Base-by-base conservation (phyloP, 192 early-diverging fungal species). In the Linnemannia hyalina region DNA sequence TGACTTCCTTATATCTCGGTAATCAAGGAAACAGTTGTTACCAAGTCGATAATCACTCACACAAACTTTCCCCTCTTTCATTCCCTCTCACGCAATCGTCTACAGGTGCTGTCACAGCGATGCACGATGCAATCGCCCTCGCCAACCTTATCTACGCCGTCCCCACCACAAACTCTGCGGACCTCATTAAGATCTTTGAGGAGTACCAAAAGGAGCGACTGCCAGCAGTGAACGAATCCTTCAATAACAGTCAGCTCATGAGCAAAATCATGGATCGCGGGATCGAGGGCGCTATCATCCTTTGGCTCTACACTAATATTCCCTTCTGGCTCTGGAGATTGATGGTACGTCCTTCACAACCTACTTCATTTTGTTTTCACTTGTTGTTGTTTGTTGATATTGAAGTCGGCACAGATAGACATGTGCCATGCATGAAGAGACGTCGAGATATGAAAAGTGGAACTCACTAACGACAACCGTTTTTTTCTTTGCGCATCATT, bases 61-160 rank as follows among this genome's bases (percentile, higher is more conserved):
- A 4, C 5, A 5, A 20, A 5, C 16, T 20, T 5, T 22, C 18
- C 49, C 18, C 4, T 46, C 44, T 11, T 6, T 15, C 44, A 0
- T 15, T 13, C 11, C 11, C 10, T 46, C 44, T 9, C 44, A 46
- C 38, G 3, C 7, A 46, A 6, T 13, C 10, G 20, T 52, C 38
- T 72, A 42, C 10, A 42, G 70, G 70, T 42, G 70, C 70, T 6
- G 23, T 44, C 6, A 38, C 36, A n/a, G 70, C 70, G 1, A 72
- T 72, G 35, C 70, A 72, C 40, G 70, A 72, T n/a, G 40, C 70
- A 0, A 42, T 72, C 20, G 36, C 70, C 13, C 70, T 72, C 9
- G 70, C 70, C 42, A 72, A 72, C 20, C n/a, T 38, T 42, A 72
- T 72, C 70, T 42, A 72, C n/a, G 42, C 70, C 5, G 11, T 72